These are phyloP conservation scores for Beta vulgaris DNA, from an alignment of 148 eudicot species.

Conservation along the genomic window DNA sequence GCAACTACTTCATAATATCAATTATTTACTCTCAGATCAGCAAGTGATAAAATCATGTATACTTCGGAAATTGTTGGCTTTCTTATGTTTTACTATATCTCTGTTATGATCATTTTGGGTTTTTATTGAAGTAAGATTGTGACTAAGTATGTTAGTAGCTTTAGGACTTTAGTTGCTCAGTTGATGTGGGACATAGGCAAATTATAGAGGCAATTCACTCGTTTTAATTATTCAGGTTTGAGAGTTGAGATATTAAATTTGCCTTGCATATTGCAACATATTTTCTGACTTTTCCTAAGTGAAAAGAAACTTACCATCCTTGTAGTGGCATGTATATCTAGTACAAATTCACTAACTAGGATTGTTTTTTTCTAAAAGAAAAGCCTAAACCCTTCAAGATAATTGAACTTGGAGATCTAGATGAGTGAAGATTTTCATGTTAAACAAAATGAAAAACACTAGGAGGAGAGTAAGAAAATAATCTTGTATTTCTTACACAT, in stretches of 20 bases:
- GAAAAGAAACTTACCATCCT: not conserved
- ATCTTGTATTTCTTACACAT: not conserved
- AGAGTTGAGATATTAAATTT: not conserved
- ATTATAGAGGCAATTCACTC: too few species aligned
- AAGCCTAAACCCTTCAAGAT: too few species aligned
- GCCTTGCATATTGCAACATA: not conserved
- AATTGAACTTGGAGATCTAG: too few species aligned
- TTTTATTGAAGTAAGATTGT: not conserved
- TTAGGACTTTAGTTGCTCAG: not conserved
- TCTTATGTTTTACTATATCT: not conserved
- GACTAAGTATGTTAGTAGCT: not conserved
- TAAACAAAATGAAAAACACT: not conserved
- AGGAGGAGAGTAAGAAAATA: not conserved
- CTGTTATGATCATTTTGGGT: not conserved
- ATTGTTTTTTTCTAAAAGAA: not conserved
- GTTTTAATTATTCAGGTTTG: not conserved
- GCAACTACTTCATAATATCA: too few species aligned
- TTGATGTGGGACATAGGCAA: too few species aligned
- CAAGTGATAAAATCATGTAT: not conserved
- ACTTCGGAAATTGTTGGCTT: not conserved
- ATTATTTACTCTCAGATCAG: not conserved
- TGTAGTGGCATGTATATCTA: not conserved
- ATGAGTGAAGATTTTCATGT: too few species aligned
- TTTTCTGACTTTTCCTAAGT: not conserved
- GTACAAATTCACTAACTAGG: not conserved